Evolutionary conservation across 495 filamentous ascomycete genomes (phyloP), one percentile per base, ranked within the genome.

Genomic region (Usnea hakonensis): DNA sequence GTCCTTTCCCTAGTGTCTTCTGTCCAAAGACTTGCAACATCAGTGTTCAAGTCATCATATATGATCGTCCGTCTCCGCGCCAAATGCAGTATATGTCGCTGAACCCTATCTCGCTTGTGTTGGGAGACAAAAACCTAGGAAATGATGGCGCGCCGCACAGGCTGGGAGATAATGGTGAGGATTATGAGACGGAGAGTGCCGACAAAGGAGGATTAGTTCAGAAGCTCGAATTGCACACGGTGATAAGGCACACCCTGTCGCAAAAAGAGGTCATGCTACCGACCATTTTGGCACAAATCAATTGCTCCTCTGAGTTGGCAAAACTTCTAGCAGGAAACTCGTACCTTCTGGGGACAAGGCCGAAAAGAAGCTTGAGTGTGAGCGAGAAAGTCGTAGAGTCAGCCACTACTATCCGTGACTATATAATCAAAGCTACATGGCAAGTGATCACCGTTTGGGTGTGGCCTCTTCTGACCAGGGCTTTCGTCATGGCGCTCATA

Each of bases 21-120:
- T 95, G 90, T 65, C 81, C 88, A 0, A 73, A 78, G 32, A 79
- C 79, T 26, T 75, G 76, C 55, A 75, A 75, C 44, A 63, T 88
- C 5, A 90, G 84, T 10, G 83, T 95, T 38, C 94, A 99, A 72
- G 82, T 96, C 9, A 88, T 96, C 55, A 79, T 94, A 67, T 99
- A 90, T 72, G 85, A 96, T 64, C 80, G 90, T 26, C 94, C 94
- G 0, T 83, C 90, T 64, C 92, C 94, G 1, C 83, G 79, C 36
- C 82, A 86, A 62, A 99, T 99, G 94, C 93, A 99, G 73, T 97
- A 96, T 68, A 90, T 97, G 72, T 97, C 94, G 2, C 77, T 96
- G 21, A 81, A 85, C 46, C 94, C 93, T 0, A 97, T 99, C 43
- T 87, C 91, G 0, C 75, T 99, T 35, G 90, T 90, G 0, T 76